A percentile compares a stretch with the other conserved stretches of the same genome.
phyloP scores from a whole-genome alignment of 2,329 filamentous ascomycete species.

The Arthrocladium fulminans region DNA sequence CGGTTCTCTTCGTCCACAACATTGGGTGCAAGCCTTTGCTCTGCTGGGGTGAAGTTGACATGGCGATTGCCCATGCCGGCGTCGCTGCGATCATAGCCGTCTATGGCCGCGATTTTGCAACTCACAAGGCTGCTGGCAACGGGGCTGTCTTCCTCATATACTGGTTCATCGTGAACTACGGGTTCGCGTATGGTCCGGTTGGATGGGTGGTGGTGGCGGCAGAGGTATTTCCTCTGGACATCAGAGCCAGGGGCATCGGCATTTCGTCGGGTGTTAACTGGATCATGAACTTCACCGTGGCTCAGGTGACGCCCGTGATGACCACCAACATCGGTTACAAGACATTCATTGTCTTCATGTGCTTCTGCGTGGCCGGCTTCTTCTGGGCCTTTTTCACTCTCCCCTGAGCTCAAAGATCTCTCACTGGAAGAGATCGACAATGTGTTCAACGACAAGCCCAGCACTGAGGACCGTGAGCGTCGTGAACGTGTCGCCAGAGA shows the following conservation, averaged over 20 bases:
- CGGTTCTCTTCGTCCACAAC: slow-evolving; percentile 35
- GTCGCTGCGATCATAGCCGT: neutral
- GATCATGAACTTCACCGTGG: neutral
- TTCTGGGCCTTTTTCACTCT: neutral
- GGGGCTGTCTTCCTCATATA: neutral
- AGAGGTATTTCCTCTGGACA: slow-evolving; percentile 48
- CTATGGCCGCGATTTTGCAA: neutral
- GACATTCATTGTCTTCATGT: neutral
- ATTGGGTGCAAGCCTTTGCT: neutral
- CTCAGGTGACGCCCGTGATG: neutral
- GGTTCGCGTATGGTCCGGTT: neutral
- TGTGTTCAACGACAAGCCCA: neutral
- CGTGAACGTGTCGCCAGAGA: neutral
- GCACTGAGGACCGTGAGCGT: neutral
- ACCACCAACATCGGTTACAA: neutral
- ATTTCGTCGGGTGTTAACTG: slow-evolving; percentile 37
- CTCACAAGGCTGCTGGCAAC: neutral
- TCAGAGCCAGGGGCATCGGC: slow-evolving; percentile 32
- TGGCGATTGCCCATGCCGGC: neutral
- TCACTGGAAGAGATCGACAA: neutral
- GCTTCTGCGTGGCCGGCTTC: neutral
- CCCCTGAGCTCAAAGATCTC: neutral
- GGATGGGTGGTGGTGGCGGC: slow-evolving; percentile 53
- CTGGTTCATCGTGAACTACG: neutral
- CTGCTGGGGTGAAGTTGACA: neutral